A percentile compares a stretch with the other conserved stretches of the same genome.
phyloP scores from a whole-genome alignment of 306 rosid genomes.

The Sphenostylis stenocarpa region DNA sequence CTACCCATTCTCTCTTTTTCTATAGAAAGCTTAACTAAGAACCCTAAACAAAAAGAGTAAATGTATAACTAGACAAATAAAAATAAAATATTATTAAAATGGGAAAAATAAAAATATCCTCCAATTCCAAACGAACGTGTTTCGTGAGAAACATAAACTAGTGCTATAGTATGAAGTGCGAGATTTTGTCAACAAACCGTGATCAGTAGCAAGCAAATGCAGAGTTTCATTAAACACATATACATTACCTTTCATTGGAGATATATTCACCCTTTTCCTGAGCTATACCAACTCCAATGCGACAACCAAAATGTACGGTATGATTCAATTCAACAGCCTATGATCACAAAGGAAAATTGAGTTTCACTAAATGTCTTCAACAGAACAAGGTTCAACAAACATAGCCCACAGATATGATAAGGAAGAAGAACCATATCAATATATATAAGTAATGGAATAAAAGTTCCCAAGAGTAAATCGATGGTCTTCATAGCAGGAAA shows the following conservation, averaged over 20 bases:
- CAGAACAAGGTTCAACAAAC: too few species aligned
- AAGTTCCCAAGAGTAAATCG: too few species aligned
- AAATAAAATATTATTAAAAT: too few species aligned
- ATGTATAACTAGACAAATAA: background rate
- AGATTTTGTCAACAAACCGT: background rate
- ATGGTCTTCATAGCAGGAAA: too few species aligned
- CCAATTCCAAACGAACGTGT: background rate
- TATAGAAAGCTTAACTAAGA: background rate
- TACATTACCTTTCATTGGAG: conserved; percentile 38
- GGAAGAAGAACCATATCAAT: too few species aligned
- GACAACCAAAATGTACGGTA: conserved; percentile 15
- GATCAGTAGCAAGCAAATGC: background rate
- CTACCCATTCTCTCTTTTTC: background rate
- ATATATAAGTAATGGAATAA: too few species aligned
- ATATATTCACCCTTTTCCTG: conserved; percentile 2
- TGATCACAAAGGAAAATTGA: background rate
- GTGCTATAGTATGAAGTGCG: background rate
- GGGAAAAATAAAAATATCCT: background rate
- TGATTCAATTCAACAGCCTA: conserved; percentile 42
- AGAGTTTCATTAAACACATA: background rate
- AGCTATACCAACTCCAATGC: conserved; percentile 21
- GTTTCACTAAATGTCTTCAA: too few species aligned
- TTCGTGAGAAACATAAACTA: background rate
- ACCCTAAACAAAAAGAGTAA: background rate
- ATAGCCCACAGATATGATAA: too few species aligned